Percentiles rank a stretch among this genome's conserved stretches.
Conservation (phyloP, 2,329 filamentous ascomycete species). For the Ophiostoma australiae region DNA sequence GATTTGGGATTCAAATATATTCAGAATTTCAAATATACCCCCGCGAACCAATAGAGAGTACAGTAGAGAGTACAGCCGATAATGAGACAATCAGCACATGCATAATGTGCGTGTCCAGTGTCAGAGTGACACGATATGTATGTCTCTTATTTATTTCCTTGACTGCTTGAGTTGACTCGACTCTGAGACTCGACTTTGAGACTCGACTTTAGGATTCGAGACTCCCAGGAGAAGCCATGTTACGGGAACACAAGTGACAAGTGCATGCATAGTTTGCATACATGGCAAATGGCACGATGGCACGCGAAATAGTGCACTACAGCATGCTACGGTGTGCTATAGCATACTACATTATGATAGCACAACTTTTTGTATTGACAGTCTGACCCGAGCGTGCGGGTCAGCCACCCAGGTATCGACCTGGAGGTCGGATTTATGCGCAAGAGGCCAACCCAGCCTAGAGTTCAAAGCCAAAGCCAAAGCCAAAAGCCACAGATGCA, state of each 20-base stretch:
- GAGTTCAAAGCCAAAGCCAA: neutral
- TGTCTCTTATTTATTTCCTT: conserved; percentile 11
- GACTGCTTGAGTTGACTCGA: neutral
- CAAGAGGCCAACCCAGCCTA: neutral
- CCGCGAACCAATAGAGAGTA: conserved; percentile 1
- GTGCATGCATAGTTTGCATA: neutral
- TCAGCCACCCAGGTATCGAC: neutral
- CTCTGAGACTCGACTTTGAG: neutral
- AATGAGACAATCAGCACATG: neutral
- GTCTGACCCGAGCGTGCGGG: neutral
- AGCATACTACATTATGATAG: too few species aligned
- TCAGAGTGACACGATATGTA: neutral
- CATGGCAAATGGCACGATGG: neutral
- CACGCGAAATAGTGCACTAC: neutral
- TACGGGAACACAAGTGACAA: neutral
- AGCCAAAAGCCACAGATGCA: neutral
- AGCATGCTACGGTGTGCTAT: too few species aligned
- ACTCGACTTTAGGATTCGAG: neutral
- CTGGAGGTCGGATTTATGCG: neutral
- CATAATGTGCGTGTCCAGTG: neutral
- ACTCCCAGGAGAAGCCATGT: neutral
- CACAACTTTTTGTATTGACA: neutral
- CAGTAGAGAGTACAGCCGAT: neutral
- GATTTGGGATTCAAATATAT: neutral
- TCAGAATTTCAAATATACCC: neutral